Evolutionary conservation across 495 filamentous ascomycete species (phyloP), one percentile per base, ranked within the genome.

Genomic region (Saxophila tyrrhenica): DNA sequence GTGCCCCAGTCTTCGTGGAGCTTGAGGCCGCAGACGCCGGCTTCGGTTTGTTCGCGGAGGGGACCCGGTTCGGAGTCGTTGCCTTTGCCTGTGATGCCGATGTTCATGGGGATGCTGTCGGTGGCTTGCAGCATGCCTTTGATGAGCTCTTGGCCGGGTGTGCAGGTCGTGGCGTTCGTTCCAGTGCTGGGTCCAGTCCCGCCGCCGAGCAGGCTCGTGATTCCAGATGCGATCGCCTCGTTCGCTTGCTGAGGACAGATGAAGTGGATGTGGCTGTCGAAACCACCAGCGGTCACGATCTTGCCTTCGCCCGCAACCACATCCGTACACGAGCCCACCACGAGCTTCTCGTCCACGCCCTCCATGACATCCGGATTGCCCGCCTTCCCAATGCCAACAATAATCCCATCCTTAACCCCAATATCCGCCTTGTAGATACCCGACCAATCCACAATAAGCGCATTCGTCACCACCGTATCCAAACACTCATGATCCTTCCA

Each of bases 341-440:
- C 72, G 79, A 98, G 80, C 39, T 81, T 75, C 1, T 76, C 72
- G 57, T 84, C 76, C 17, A 98, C 89, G 2, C 85, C 86, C 35
- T 89, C 83, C 94, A 97, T 98, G 35, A 94, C 78, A 71, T 98
- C 94, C 2, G 92, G 92, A 62, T 97, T 98, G 16, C 92, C 92
- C 16, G 91, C 88, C 69, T 97, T 97, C 32, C 92, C 92, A 61
- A 98, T 94, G 1, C 84, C 92, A 41, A 82, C 83, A 67, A 98
- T 96, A 3, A 86, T 53, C 0, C 92, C 91, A 52, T 91, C 69
- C 65, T 90, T 94, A 62, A 98, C 83, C 32, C 94, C 92, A 67
- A 98, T 92, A 69, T 98, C 92, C 2, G 90, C 91, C 73, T 98
- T 98, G 75, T 85, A 92, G 60, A 98, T 96, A 41, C 92, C 92